Percentiles rank a stretch among this genome's conserved stretches.
Conservation (phyloP, 2,329 filamentous ascomycete genomes). For the Cadophora luteo-olivacea region DNA sequence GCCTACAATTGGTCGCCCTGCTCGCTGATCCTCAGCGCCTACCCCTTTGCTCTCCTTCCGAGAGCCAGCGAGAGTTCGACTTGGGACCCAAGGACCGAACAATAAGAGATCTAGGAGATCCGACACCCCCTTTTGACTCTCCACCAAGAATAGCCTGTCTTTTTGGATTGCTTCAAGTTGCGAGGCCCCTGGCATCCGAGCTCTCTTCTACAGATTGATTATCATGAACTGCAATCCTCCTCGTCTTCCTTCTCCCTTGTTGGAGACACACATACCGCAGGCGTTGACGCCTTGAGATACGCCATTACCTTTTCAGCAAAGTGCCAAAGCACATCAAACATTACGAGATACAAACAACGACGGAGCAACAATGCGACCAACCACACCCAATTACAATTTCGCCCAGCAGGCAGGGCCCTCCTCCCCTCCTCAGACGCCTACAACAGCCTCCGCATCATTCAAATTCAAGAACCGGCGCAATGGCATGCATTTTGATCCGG, state of each 20-base stretch:
- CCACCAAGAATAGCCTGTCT: constrained; percentile 26
- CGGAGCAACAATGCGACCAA: constrained; percentile 46
- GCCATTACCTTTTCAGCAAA: constrained; percentile 18
- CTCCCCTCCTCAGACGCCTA: constrained; percentile 57
- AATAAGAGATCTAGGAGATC: constrained; percentile 30
- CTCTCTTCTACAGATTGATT: constrained; percentile 33
- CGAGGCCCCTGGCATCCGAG: constrained; percentile 38
- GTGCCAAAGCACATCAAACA: constrained; percentile 27
- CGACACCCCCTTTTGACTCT: constrained; percentile 32
- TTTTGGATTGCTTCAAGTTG: constrained; percentile 34
- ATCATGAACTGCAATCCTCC: constrained; percentile 46
- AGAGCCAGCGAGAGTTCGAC: constrained; percentile 26
- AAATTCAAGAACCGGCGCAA: constrained; percentile 43
- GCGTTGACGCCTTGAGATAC: constrained; percentile 44
- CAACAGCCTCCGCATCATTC: constrained; percentile 41
- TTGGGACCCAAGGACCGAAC: constrained; percentile 25
- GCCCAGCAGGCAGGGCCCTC: constrained; percentile 49
- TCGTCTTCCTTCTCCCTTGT: constrained; percentile 44
- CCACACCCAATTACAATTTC: constrained; percentile 51
- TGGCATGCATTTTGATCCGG: constrained; percentile 37
- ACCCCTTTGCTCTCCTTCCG: constrained; percentile 28
- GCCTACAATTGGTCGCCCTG: constrained; percentile 37
- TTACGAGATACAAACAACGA: constrained; percentile 17
- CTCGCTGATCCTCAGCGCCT: constrained; percentile 31
- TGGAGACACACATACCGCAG: constrained; percentile 45